These are phyloP conservation scores for Acer negundo DNA, from an alignment of 345 rosid species.

Conservation along the genomic window DNA sequence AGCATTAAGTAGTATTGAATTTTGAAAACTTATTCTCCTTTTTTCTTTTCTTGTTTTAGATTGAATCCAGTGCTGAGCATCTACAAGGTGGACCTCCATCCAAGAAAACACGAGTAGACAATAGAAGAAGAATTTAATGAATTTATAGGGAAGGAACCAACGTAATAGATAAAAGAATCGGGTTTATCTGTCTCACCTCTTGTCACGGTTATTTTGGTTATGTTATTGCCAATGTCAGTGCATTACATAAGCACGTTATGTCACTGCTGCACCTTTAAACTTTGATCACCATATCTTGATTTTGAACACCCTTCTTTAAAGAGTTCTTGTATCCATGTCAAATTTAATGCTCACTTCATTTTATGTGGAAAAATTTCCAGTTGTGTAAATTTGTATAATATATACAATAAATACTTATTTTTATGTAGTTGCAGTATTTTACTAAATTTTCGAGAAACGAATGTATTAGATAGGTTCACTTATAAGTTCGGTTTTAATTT, in stretches of 20 bases:
- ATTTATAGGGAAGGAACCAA: neutral
- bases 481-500: too few species aligned
- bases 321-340: neutral
- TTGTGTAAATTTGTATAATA: neutral
- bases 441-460: too few species aligned
- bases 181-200: neutral
- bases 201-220: neutral
- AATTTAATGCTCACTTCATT: neutral
- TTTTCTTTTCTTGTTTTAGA: slow-evolving; percentile 31
- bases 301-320: neutral
- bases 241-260: neutral
- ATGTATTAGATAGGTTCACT: too few species aligned
- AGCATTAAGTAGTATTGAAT: neutral
- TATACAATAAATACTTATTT: neutral
- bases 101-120: slow-evolving; percentile 63
- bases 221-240: neutral
- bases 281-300: too few species aligned
- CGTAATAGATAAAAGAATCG: neutral
- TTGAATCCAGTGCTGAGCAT: slow-evolving; percentile 56
- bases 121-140: slow-evolving; percentile 72
- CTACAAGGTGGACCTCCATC: slow-evolving; percentile 45
- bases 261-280: too few species aligned
- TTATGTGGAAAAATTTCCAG: neutral
- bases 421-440: neutral
- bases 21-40: neutral